Evolutionary conservation across 805 yeast genomes (phyloP).

Genomic region (Suhomyces pyralidae): DNA sequence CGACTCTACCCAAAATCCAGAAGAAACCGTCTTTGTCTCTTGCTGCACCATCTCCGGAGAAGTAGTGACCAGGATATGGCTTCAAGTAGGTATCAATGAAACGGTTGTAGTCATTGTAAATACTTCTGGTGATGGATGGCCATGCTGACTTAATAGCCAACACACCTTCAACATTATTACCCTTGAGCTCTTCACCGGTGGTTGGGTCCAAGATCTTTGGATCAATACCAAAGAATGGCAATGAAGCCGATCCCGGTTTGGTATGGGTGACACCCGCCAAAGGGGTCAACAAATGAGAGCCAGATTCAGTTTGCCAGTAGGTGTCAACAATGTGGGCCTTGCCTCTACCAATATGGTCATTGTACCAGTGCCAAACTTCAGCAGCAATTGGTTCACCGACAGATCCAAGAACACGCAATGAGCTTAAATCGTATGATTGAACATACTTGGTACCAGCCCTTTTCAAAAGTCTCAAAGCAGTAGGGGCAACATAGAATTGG

Average conservation of each 20-base stretch:
- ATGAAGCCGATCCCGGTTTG: constrained; percentile 95
- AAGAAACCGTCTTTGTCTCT: constrained; percentile 94
- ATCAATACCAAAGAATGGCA: constrained; percentile 94
- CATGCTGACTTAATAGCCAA: constrained; percentile 85
- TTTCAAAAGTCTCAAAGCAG: constrained; percentile 86
- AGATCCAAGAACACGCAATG: constrained; percentile 91
- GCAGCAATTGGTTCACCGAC: constrained; percentile 99
- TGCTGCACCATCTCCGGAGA: constrained; percentile 99
- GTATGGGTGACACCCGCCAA: constrained; percentile 92
- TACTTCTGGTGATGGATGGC: constrained; percentile 99
- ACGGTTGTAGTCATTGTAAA: constrained; percentile 82
- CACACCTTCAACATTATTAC: constrained; percentile 94
- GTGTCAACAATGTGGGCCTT: constrained; percentile 92
- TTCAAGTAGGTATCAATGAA: constrained; percentile 88
- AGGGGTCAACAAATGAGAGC: constrained; percentile 92
- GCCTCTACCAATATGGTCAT: constrained; percentile 84
- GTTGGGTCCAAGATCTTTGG: constrained; percentile 93
- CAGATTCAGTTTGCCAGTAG: constrained; percentile 98
- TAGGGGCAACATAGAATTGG: constrained; percentile 97
- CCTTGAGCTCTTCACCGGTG: constrained; percentile 76
- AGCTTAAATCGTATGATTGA: constrained; percentile 72
- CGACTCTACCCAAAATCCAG: constrained; percentile 98
- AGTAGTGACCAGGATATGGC: constrained; percentile 91
- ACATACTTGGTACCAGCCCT: constrained; percentile 87
- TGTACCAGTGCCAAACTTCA: constrained; percentile 98